These are phyloP conservation scores for Dipodascus albidus DNA, from an alignment of 805 yeast genomes.

Conservation along the genomic window DNA sequence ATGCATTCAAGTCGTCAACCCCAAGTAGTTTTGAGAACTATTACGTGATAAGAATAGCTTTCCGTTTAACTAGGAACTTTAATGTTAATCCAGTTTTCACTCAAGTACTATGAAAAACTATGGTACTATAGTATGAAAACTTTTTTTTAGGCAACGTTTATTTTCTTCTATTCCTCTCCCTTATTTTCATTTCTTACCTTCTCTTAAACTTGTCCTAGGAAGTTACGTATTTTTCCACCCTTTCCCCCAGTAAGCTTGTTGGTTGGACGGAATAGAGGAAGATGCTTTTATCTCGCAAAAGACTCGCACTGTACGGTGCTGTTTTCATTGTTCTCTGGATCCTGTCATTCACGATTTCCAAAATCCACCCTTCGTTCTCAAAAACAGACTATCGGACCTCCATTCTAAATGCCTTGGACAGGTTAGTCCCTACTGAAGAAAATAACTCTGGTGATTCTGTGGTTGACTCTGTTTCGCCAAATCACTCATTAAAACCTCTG, in stretches of 20 bases:
- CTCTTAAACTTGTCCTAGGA: not conserved
- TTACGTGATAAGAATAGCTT: no score
- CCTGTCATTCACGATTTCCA: not conserved
- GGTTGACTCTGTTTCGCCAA: not conserved
- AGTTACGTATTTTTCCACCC: no score
- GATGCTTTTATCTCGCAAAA: not conserved
- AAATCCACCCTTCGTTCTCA: not conserved
- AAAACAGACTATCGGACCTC: not conserved
- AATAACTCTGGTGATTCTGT: not conserved
- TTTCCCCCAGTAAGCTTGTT: not conserved
- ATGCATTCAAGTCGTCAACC: no score
- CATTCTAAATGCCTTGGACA: not conserved
- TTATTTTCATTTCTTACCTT: not conserved
- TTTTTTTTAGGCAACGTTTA: not conserved
- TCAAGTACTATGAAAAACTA: no score
- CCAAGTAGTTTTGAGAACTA: no score
- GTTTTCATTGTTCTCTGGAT: not conserved
- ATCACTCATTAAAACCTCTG: not conserved
- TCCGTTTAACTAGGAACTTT: not conserved
- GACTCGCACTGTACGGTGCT: not conserved
- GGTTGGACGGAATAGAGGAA: not conserved
- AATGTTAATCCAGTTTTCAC: not conserved
- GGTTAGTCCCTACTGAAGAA: not conserved
- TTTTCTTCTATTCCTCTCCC: not conserved
- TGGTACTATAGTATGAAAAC: no score